These are phyloP conservation scores for Penicillium paradoxum DNA, from an alignment of 495 filamentous ascomycete species.

Conservation along the genomic window DNA sequence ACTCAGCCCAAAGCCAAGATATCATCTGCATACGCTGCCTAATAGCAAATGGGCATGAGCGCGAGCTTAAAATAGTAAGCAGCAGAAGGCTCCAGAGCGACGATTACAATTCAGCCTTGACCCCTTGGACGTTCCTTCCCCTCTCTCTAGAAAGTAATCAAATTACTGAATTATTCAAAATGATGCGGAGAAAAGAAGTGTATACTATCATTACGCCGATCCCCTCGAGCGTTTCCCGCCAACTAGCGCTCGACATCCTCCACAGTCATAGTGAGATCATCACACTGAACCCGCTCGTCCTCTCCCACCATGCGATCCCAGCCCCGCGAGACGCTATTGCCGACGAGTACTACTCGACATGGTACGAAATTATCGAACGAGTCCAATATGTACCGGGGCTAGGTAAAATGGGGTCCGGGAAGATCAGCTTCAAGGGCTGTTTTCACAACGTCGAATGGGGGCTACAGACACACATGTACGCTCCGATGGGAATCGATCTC, in stretches of 20 bases:
- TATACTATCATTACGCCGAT: slow-evolving; percentile 66
- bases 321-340: slow-evolving; percentile 55
- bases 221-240: slow-evolving; percentile 58
- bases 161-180: background rate
- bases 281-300: slow-evolving; percentile 73
- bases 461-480: slow-evolving; percentile 70
- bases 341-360: slow-evolving; percentile 63
- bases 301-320: slow-evolving; percentile 57
- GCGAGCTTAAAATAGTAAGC: background rate
- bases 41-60: background rate
- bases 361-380: slow-evolving; percentile 62
- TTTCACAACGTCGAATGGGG: slow-evolving; percentile 67
- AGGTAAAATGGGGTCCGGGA: slow-evolving; percentile 50
- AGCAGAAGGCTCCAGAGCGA: background rate
- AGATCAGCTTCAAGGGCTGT: slow-evolving; percentile 67
- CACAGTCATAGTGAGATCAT: slow-evolving; percentile 75
- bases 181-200: slow-evolving; percentile 26
- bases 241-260: slow-evolving; percentile 62
- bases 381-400: slow-evolving; percentile 65
- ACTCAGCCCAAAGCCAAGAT: background rate
- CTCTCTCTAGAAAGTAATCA: background rate
- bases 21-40: background rate
- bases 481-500: slow-evolving; percentile 63
- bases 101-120: background rate
- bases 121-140: background rate